Base-by-base conservation (phyloP, 495 filamentous ascomycete genomes). In the Ascodesmis nigricans region DNA sequence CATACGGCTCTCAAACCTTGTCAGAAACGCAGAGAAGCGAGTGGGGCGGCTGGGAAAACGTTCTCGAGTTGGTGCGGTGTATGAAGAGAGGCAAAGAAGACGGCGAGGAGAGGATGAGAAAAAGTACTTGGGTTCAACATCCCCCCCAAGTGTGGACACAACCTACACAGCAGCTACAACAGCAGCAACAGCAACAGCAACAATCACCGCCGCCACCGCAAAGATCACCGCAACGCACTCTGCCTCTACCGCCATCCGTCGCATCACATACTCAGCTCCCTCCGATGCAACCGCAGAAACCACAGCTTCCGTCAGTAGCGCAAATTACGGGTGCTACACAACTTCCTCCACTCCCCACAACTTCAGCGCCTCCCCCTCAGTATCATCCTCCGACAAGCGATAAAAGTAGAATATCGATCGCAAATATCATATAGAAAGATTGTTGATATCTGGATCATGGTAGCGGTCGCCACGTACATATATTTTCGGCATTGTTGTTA, bases 331-430 rank as follows among this genome's bases (percentile, higher is more conserved):
- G 50, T 25, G 50, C 52, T 33, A 53, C 53, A 28, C 53, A 50
- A 28, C 40, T 59, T 25, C 56, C 58, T 21, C 50, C 54, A 14
- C 52, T 54, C n/a, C 49, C 61, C 4, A 49, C 46, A 13, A 40
- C 47, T 16, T 43, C 43, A 20, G 49, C 15, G 5, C 28, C 5
- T 7, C 5, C 6, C 7, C 7, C 2, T 10, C 31, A 21, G 18
- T 7, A 21, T 3, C 14, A 9, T 21, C 9, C 6, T 33, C 53
- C 40, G 58, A 47, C 15, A 55, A 53, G 36, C 59, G 47, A 21
- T 58, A 61, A 41, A 60, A 63, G 3, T 49, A 63, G 75, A 40
- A 78, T 82, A 55, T 77, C 73, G 40, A 82, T 82, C 46, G 75
- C 75, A 23, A 80, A 75, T 53, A 80, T 82, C 33, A 80, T 82